These are phyloP conservation scores for Neonectria punicea DNA, from an alignment of 2,329 filamentous ascomycete species.

Conservation along the genomic window DNA sequence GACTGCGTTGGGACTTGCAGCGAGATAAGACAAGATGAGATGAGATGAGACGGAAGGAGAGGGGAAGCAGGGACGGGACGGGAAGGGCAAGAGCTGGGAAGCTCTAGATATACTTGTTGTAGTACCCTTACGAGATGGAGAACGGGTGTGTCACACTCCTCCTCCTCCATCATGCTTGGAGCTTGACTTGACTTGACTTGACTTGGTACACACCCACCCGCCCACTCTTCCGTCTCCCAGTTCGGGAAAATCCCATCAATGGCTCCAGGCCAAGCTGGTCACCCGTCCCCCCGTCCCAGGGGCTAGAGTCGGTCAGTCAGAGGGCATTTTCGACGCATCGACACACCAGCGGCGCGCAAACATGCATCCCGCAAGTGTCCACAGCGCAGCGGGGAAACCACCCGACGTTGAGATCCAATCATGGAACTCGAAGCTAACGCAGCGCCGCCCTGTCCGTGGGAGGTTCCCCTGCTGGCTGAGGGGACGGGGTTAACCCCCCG, in stretches of 20 bases:
- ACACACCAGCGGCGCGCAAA: neutral
- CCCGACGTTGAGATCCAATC: constrained; percentile 1
- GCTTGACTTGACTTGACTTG: neutral
- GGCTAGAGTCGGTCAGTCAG: neutral
- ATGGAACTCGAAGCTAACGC: neutral
- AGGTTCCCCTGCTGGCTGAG: neutral
- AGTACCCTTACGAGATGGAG: neutral
- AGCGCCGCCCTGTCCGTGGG: neutral
- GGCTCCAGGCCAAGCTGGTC: neutral
- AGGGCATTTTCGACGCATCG: too few relatives aligned
- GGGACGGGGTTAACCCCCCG: neutral
- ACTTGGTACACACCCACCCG: neutral
- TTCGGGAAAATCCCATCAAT: neutral
- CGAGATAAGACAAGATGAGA: neutral
- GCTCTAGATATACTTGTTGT: constrained; percentile 1
- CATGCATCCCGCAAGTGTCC: neutral
- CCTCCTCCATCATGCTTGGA: neutral
- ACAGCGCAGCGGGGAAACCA: neutral
- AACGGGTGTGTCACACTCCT: neutral
- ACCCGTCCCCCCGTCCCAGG: neutral
- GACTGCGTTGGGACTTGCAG: neutral
- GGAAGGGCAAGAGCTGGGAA: neutral
- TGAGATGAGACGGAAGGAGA: neutral
- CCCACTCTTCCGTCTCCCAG: too few relatives aligned
- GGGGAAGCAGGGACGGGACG: neutral